phyloP scores from a whole-genome alignment of 75 land plant species.

The Picea glauca region DNA sequence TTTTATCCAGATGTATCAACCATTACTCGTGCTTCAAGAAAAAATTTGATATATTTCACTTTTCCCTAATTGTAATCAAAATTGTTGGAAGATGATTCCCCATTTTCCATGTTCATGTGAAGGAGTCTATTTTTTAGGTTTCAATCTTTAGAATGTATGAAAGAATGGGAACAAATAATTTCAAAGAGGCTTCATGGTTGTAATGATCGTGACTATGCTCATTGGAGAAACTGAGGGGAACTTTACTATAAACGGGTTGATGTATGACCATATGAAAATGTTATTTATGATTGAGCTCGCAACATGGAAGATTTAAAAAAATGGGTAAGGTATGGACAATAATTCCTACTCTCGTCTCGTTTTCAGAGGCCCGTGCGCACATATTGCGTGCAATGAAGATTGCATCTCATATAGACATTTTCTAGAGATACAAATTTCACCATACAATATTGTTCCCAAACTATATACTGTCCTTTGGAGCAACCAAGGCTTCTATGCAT shows the following conservation, averaged over 20 bases:
- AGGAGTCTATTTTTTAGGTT: constrained; percentile 62
- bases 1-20: too few relatives aligned
- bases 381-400: constrained; percentile 88
- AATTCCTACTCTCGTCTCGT: constrained; percentile 44
- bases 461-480: constrained; percentile 82
- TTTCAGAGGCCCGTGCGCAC: constrained; percentile 86
- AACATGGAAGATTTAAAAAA: too few relatives aligned
- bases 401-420: constrained; percentile 82
- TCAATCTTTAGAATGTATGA: constrained; percentile 79
- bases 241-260: too few relatives aligned
- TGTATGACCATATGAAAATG: too few relatives aligned
- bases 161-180: constrained; percentile 13
- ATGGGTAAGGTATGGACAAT: too few relatives aligned
- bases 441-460: constrained; percentile 57
- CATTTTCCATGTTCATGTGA: constrained; percentile 62
- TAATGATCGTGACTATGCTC: constrained; percentile 57
- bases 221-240: constrained; percentile 46
- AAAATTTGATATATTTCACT: too few relatives aligned
- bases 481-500: constrained; percentile 82
- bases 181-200: constrained; percentile 26
- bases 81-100: constrained; percentile 84
- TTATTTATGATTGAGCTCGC: too few relatives aligned
- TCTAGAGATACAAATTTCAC: constrained; percentile 62
- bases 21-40: too few relatives aligned
- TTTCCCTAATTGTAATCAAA: constrained; percentile 18